Percentiles rank a stretch among this genome's conserved stretches.
Conservation (phyloP, 2,329 filamentous ascomycete species). For the Alternaria sp. region DNA sequence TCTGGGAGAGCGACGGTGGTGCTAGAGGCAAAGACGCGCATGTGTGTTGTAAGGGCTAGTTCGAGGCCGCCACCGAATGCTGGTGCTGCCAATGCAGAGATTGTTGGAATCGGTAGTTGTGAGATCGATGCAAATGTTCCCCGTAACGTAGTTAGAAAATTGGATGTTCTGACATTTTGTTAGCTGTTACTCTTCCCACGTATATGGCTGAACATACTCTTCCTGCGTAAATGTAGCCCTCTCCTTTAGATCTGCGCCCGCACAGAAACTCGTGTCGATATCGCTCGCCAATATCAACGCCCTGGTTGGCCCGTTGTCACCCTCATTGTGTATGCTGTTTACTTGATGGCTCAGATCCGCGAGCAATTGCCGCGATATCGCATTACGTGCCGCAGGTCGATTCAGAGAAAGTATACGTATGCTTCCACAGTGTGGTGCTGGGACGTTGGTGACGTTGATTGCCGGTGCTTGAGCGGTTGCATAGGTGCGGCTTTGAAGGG, state of each 20-base stretch:
- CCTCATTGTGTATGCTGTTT: slow-evolving; percentile 71
- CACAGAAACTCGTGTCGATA: slow-evolving; percentile 88
- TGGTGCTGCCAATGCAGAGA: slow-evolving; percentile 83
- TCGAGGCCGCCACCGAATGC: slow-evolving; percentile 95
- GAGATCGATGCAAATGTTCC: slow-evolving; percentile 77
- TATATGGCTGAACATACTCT: slow-evolving; percentile 67
- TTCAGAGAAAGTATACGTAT: slow-evolving; percentile 91
- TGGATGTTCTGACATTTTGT: slow-evolving; percentile 68
- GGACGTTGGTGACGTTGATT: slow-evolving; percentile 76
- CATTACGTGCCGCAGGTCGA: slow-evolving; percentile 84
- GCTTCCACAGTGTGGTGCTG: slow-evolving; percentile 79
- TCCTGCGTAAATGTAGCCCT: slow-evolving; percentile 76
- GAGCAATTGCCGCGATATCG: slow-evolving; percentile 83
- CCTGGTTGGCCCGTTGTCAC: slow-evolving; percentile 69
- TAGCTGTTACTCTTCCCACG: slow-evolving; percentile 7
- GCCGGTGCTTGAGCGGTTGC: slow-evolving; percentile 59
- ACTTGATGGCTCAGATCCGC: slow-evolving; percentile 75
- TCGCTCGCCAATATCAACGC: slow-evolving; percentile 86
- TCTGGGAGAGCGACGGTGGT: slow-evolving; percentile 86
- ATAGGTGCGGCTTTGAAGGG: slow-evolving; percentile 46
- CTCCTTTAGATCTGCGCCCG: slow-evolving; percentile 94
- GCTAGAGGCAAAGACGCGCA: slow-evolving; percentile 85
- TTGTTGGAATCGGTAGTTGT: slow-evolving; percentile 83
- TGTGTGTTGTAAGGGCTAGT: slow-evolving; percentile 85
- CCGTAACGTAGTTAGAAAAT: slow-evolving; percentile 81